phyloP scores from a whole-genome alignment of 139 green algal genomes.

The Eudorina sp. region DNA sequence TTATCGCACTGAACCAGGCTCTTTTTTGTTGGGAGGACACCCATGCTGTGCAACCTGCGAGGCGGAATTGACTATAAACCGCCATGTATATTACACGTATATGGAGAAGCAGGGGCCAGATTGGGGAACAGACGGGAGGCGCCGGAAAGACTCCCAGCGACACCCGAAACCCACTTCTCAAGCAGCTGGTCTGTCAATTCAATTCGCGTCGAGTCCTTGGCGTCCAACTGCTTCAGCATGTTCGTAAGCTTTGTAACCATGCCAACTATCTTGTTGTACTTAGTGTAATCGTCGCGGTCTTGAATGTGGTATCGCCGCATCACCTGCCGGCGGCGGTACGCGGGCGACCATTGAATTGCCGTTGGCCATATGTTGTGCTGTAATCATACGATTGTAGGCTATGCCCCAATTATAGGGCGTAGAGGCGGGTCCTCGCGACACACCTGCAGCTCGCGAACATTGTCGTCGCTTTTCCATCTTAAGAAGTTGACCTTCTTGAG shows the following conservation, averaged over 20 bases:
- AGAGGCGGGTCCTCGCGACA: too few species aligned
- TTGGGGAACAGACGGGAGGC: background rate
- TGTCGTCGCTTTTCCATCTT: constrained; percentile 96
- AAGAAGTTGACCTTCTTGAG: constrained; percentile 99
- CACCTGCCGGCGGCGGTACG: constrained; percentile 72
- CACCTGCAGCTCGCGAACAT: constrained; percentile 91
- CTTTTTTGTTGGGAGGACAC: constrained; percentile 93
- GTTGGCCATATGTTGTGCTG: too few species aligned
- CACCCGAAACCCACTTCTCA: constrained; percentile 95
- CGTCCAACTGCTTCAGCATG: constrained; percentile 86
- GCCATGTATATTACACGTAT: background rate
- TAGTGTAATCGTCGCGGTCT: constrained; percentile 98
- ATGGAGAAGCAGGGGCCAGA: background rate
- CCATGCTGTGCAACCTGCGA: constrained; percentile 94
- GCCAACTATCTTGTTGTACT: constrained; percentile 93
- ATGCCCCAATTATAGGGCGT: too few species aligned
- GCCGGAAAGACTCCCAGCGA: background rate
- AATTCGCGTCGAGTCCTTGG: constrained; percentile 87
- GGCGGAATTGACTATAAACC: too few species aligned
- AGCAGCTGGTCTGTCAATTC: constrained; percentile 96
- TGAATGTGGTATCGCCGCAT: constrained; percentile 98
- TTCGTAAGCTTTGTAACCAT: constrained; percentile 90
- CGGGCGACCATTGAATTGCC: too few species aligned
- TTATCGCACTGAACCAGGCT: constrained; percentile 94
- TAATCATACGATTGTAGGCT: too few species aligned